Conservation (phyloP, 179 eudicot genomes). For the Spergularia azorica region DNA sequence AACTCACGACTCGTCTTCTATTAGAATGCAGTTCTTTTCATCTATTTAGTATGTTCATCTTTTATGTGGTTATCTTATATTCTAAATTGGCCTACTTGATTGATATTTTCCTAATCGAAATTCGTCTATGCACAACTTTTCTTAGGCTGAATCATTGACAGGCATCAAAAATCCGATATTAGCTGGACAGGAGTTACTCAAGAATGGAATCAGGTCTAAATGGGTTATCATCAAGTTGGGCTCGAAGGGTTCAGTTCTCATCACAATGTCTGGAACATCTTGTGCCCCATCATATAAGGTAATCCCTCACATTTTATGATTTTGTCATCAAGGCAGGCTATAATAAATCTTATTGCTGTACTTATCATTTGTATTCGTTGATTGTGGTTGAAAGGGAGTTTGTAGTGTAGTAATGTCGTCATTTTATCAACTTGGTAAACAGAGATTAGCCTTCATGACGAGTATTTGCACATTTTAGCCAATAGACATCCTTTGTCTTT, state of each 20-base stretch:
- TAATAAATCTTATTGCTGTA: neutral
- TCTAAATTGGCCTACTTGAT: neutral
- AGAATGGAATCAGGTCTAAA: conserved; percentile 60
- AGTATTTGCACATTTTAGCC: too few relatives aligned
- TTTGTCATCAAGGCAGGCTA: neutral
- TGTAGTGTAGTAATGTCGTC: neutral
- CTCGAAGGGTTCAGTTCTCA: conserved; percentile 75
- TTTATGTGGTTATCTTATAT: neutral
- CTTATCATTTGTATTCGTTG: neutral
- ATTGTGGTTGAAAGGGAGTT: neutral
- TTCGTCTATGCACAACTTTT: conserved; percentile 19
- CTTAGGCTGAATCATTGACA: conserved; percentile 89
- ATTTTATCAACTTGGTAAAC: neutral
- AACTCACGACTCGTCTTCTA: conserved; percentile 22
- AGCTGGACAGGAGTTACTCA: conserved; percentile 83
- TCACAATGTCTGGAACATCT: conserved; percentile 63
- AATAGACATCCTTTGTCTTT: too few relatives aligned
- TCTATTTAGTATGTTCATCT: neutral
- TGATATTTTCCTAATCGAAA: neutral
- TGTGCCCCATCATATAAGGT: conserved; percentile 94
- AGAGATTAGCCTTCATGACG: too few relatives aligned
- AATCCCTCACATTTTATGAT: conserved; percentile 16
- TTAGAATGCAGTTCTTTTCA: neutral
- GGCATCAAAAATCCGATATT: conserved; percentile 70
- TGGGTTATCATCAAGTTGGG: conserved; percentile 95